Base-by-base conservation (phyloP, 176 grass and related monocot genomes). In the Carex parvula region DNA sequence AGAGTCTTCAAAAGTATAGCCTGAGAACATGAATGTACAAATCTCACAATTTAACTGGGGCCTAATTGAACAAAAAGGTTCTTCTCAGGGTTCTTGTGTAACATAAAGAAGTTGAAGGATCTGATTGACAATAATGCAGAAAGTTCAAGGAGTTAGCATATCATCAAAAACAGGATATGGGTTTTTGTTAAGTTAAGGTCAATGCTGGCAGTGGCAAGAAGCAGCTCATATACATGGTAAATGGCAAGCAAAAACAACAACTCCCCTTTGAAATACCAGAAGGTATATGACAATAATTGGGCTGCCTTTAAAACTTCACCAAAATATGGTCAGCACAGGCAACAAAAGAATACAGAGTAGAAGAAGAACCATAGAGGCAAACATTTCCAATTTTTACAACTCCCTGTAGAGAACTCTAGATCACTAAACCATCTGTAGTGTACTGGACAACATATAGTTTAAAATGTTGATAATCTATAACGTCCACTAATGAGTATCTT, bases 231-330 rank as follows among this genome's bases (percentile, higher is more conserved):
- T 54, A 76, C 46, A 15, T 26, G 20, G 3, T 22, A 76, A 72
- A 41, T 72, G 18, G n/a, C 69, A 48, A 39, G 41, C 18, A 72
- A 48, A 72, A 48, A 73, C 11, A 73, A 22, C 10, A 21, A 10
- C 8, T 8, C 9, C 42, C 41, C 69, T 21, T 73, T 73, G 18
- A 69, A 46, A 12, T 73, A 73, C 48, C 42, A 48, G 42, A n/a
- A 50, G 18, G 70, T 52, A 21, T 48, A 73, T 73, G 70, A 50
- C 70, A 76, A 32, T 30, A 77, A 56, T 71, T n/a, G 68, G 21
- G 0, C 16, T 3, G 14, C 22, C 73, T 77, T 32, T 30, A 15
- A 56, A 77, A 30, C 24, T 16, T 29, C 24, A 30, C 5, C 22
- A 77, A 77, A 54, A 56, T 24, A 77, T 17, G 3, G 48, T 10